Evolutionary conservation across 169 alveolate genomes (phyloP).

Genomic region (Plasmodium knowlesi): DNA sequence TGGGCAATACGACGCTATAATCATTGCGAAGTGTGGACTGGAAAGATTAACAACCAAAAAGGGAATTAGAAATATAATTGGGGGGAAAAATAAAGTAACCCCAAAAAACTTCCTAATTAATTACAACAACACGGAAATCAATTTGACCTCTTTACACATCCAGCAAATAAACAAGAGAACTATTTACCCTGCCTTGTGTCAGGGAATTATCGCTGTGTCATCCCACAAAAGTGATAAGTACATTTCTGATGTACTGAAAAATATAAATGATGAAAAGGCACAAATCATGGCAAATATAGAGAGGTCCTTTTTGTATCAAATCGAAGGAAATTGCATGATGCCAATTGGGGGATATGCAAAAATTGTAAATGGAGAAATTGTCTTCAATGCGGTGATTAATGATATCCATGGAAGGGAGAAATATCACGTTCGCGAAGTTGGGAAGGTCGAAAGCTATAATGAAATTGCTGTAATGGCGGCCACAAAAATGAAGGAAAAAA

Average conservation of each 20-base stretch:
- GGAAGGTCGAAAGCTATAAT: not conserved
- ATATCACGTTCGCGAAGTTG: conserved; percentile 11
- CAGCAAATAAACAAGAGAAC: conserved; percentile 42
- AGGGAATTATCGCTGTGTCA: conserved; percentile 65
- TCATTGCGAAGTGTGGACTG: conserved; percentile 69
- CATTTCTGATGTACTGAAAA: conserved; percentile 30
- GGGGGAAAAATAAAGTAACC: not conserved
- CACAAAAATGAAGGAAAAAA: conserved; percentile 38
- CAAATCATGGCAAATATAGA: conserved; percentile 53
- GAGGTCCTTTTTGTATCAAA: conserved; percentile 46
- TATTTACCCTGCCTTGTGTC: conserved; percentile 62
- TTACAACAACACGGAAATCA: conserved; percentile 11
- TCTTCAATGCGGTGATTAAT: conserved; percentile 55
- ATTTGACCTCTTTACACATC: conserved; percentile 28
- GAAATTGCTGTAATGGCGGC: conserved; percentile 42
- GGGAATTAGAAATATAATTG: not conserved
- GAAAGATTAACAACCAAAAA: conserved; percentile 40
- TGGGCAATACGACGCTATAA: conserved; percentile 26
- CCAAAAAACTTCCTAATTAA: not conserved
- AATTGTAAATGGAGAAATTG: conserved; percentile 1
- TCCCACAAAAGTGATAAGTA: conserved; percentile 12
- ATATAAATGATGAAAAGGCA: conserved; percentile 54
- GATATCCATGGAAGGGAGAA: conserved; percentile 47
- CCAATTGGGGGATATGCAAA: conserved; percentile 67
- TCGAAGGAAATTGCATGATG: conserved; percentile 72